These are phyloP conservation scores for Trypanosoma conorhini DNA, from an alignment of 208 protist species.

Conservation along the genomic window DNA sequence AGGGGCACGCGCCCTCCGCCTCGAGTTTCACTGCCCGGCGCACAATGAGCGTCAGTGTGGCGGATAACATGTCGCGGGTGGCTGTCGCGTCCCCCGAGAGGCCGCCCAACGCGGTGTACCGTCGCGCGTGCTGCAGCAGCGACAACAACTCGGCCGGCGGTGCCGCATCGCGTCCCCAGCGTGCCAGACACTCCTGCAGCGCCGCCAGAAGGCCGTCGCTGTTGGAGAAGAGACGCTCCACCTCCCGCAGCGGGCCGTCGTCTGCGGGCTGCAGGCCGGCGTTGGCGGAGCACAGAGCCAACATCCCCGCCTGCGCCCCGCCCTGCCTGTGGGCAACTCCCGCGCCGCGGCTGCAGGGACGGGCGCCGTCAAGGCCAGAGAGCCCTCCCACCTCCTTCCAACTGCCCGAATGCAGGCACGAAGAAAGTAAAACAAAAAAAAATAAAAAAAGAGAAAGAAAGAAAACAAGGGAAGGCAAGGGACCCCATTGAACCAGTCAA, in stretches of 20 bases:
- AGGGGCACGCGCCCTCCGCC: constrained; percentile 20
- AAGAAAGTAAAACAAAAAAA: not conserved
- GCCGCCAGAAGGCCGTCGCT: constrained; percentile 21
- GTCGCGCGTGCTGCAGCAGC: constrained; percentile 29
- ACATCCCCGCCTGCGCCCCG: not conserved
- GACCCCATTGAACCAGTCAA: not conserved
- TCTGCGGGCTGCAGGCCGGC: constrained; percentile 17
- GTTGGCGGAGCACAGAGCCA: not conserved
- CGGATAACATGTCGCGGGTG: constrained; percentile 36
- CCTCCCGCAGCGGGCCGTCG: constrained; percentile 27
- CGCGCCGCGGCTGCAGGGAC: too few species aligned
- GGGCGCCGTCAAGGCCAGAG: not conserved
- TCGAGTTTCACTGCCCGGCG: constrained; percentile 22
- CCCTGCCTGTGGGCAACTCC: too few species aligned
- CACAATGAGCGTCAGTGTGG: constrained; percentile 37
- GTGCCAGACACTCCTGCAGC: constrained; percentile 28
- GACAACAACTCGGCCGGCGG: constrained; percentile 17
- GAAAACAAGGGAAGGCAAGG: not conserved
- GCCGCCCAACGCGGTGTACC: constrained; percentile 37
- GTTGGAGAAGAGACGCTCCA: constrained; percentile 32
- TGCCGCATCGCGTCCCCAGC: constrained; percentile 16
- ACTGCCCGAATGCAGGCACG: not conserved
- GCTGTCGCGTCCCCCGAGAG: constrained; percentile 30
- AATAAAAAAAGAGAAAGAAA: constrained; percentile 6
- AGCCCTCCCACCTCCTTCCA: not conserved